Evolutionary conservation across 2,329 filamentous ascomycete genomes (phyloP).

Genomic region (Hymenoscyphus albidus): DNA sequence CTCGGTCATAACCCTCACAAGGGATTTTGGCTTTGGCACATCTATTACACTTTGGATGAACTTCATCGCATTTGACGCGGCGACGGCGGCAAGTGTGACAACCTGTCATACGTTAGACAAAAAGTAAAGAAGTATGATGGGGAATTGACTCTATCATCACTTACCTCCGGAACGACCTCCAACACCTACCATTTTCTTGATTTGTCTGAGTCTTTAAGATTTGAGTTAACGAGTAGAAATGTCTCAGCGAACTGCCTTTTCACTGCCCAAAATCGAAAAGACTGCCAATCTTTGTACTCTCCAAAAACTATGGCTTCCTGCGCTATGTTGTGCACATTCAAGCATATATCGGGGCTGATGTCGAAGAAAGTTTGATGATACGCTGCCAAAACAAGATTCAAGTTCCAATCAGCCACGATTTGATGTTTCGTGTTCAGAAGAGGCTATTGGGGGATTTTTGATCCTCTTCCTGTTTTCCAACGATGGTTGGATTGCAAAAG

Average conservation of each 20-base stretch:
- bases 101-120: constrained; percentile 5
- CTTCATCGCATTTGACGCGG: constrained; percentile 19
- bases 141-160: neutral
- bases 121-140: neutral
- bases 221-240: neutral
- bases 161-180: constrained; percentile 14
- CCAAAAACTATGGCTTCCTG: neutral
- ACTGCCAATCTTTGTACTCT: neutral
- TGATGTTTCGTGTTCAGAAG: neutral
- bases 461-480: neutral
- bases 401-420: neutral
- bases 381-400: neutral
- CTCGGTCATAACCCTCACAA: constrained; percentile 18
- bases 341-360: neutral
- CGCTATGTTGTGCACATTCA: neutral
- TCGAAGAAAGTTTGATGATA: neutral
- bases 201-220: neutral
- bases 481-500: neutral
- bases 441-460: neutral
- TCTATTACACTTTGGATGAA: constrained; percentile 14
- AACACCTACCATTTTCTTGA: constrained; percentile 9
- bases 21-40: constrained; percentile 17
- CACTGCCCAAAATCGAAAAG: neutral
- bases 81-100: constrained; percentile 19
- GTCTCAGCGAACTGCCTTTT: neutral